Evolutionary conservation across 2,329 filamentous ascomycete species (phyloP).

Genomic region (Colletotrichum tabaci): DNA sequence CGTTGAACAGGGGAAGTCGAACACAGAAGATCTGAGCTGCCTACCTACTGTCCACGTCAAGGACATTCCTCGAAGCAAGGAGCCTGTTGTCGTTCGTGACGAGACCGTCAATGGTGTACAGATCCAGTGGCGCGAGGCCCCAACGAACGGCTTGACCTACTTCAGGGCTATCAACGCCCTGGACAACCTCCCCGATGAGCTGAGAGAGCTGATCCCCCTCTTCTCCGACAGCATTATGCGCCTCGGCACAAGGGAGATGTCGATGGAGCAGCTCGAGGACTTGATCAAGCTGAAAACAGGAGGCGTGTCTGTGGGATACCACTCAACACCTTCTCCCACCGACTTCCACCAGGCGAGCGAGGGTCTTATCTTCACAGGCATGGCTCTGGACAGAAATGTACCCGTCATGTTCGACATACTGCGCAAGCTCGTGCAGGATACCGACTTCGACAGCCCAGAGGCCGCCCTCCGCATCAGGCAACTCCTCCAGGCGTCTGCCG

Average conservation of each 20-base stretch:
- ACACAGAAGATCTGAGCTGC: constrained; percentile 87
- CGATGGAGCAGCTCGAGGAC: constrained; percentile 96
- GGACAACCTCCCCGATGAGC: constrained; percentile 84
- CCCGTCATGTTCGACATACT: constrained; percentile 92
- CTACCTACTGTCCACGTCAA: constrained; percentile 89
- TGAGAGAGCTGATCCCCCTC: constrained; percentile 87
- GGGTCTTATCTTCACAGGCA: constrained; percentile 87
- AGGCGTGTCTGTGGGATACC: constrained; percentile 87
- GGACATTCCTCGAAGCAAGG: constrained; percentile 87
- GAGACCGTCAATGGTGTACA: constrained; percentile 76
- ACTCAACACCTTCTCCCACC: constrained; percentile 83
- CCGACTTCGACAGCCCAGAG: constrained; percentile 88
- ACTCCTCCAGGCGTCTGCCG: constrained; percentile 87
- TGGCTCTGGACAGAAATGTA: constrained; percentile 90
- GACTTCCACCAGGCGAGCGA: constrained; percentile 81
- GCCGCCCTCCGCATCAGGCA: constrained; percentile 88
- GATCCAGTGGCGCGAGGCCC: constrained; percentile 91
- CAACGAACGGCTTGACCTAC: constrained; percentile 96
- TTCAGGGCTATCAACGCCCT: constrained; percentile 91
- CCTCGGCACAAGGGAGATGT: constrained; percentile 87
- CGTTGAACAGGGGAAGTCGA: constrained; percentile 86
- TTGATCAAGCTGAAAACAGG: constrained; percentile 97
- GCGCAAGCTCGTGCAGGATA: constrained; percentile 84
- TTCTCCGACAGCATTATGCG: constrained; percentile 96
- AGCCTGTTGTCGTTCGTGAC: constrained; percentile 72